Conservation (phyloP, 2,329 filamentous ascomycete genomes). For the Diaporthe sp. region DNA sequence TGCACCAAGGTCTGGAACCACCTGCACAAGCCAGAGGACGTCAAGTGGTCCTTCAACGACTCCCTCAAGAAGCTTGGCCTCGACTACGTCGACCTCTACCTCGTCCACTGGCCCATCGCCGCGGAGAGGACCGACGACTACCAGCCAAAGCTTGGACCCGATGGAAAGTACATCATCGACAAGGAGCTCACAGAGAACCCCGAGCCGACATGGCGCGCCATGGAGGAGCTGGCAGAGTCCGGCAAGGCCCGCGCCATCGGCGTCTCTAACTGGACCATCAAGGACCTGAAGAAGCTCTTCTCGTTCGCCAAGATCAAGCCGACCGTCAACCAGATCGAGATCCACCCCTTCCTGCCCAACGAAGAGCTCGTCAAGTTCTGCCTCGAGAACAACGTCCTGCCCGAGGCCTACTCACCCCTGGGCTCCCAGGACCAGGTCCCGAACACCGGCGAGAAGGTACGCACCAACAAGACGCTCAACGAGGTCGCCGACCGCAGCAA, state of each 20-base stretch:
- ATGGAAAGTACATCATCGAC: constrained; percentile 64
- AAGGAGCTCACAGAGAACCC: constrained; percentile 76
- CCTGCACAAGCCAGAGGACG: constrained; percentile 72
- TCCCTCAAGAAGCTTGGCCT: constrained; percentile 65
- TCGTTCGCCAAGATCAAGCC: constrained; percentile 62
- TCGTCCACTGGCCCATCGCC: constrained; percentile 68
- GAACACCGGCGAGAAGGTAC: constrained; percentile 76
- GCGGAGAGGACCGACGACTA: constrained; percentile 60
- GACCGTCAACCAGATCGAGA: constrained; percentile 66
- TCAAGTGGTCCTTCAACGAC: constrained; percentile 64
- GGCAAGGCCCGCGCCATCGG: constrained; percentile 71
- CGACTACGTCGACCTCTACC: constrained; percentile 70
- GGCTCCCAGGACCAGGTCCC: constrained; percentile 80
- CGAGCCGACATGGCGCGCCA: constrained; percentile 72
- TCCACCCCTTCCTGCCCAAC: constrained; percentile 63
- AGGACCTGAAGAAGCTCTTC: constrained; percentile 68
- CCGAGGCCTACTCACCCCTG: constrained; percentile 65
- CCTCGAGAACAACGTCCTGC: constrained; percentile 64
- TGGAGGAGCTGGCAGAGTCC: constrained; percentile 70
- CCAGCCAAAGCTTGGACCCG: constrained; percentile 59
- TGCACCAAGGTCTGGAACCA: constrained; percentile 81
- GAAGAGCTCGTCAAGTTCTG: constrained; percentile 67
- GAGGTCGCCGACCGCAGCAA: constrained; percentile 70
- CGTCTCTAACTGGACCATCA: constrained; percentile 70
- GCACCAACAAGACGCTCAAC: constrained; percentile 71